A percentile compares a stretch with the other conserved stretches of the same genome.
phyloP scores from a whole-genome alignment of 768 basidiomycete species.

The Tulasnella sp. region DNA sequence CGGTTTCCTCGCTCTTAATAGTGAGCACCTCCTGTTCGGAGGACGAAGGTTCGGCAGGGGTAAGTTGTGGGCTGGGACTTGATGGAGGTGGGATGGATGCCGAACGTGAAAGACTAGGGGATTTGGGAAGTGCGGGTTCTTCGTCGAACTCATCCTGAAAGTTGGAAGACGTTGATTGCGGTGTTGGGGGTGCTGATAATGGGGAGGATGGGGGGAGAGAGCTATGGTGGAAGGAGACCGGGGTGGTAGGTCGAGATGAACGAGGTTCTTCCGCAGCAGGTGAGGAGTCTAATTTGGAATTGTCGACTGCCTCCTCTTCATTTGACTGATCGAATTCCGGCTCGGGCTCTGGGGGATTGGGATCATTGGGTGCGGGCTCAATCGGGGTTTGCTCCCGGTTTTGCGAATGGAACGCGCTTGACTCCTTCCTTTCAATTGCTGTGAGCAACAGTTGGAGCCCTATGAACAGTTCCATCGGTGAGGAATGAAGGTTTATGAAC shows the following conservation, averaged over 20 bases:
- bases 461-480: not conserved
- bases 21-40: not conserved
- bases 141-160: not conserved
- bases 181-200: not conserved
- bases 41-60: not conserved
- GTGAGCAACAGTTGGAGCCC: conserved; percentile 4
- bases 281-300: not conserved
- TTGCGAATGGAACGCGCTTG: not conserved
- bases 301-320: not conserved
- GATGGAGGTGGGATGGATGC: not conserved
- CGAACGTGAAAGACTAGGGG: not conserved
- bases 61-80: not conserved
- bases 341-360: not conserved
- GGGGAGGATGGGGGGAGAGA: conserved; percentile 1
- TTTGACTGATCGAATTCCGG: not conserved
- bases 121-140: not conserved
- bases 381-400: not conserved
- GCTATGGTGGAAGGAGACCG: not conserved
- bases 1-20: not conserved
- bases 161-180: not conserved
- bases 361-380: not conserved
- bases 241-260: not conserved
- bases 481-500: too few relatives aligned
- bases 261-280: not conserved
- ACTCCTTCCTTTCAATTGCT: conserved; percentile 8